Percentiles rank a stretch among this genome's conserved stretches.
These are phyloP conservation scores for Climacium dendroides DNA, from an alignment of 225 moss, liverwort and hornwort species.

Conservation along the genomic window DNA sequence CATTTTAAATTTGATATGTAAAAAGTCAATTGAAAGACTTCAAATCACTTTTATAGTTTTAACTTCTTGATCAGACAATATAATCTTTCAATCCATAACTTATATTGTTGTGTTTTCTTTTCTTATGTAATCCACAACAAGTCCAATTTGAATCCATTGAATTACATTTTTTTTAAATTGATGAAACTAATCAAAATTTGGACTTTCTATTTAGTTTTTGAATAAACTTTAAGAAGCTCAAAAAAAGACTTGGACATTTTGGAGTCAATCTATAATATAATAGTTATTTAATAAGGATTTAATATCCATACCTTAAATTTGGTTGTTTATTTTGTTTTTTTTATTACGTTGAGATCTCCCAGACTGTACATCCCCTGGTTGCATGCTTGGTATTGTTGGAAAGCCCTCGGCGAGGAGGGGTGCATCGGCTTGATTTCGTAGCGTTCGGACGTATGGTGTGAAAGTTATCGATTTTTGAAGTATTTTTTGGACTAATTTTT, in stretches of 20 bases:
- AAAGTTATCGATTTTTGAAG: too few species aligned
- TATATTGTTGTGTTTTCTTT: too few species aligned
- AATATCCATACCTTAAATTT: too few species aligned
- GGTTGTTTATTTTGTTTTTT: too few species aligned
- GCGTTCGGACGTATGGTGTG: too few species aligned
- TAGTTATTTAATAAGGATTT: too few species aligned
- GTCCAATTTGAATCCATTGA: background rate
- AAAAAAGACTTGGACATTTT: background rate
- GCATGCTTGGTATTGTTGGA: too few species aligned
- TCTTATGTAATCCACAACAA: rapidly evolving
- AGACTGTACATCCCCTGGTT: too few species aligned
- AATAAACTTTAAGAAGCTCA: background rate
- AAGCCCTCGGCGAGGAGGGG: too few species aligned
- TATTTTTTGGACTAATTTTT: too few species aligned
- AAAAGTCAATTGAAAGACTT: background rate
- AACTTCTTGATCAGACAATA: background rate
- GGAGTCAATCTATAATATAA: background rate
- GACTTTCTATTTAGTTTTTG: background rate
- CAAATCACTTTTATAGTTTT: background rate
- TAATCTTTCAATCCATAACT: background rate
- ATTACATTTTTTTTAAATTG: background rate
- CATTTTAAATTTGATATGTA: background rate
- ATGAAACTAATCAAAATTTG: background rate
- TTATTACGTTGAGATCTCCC: too few species aligned
- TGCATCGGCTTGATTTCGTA: too few species aligned